Conservation (phyloP, 352 stramenopile species). For the Pythium brassicae region DNA sequence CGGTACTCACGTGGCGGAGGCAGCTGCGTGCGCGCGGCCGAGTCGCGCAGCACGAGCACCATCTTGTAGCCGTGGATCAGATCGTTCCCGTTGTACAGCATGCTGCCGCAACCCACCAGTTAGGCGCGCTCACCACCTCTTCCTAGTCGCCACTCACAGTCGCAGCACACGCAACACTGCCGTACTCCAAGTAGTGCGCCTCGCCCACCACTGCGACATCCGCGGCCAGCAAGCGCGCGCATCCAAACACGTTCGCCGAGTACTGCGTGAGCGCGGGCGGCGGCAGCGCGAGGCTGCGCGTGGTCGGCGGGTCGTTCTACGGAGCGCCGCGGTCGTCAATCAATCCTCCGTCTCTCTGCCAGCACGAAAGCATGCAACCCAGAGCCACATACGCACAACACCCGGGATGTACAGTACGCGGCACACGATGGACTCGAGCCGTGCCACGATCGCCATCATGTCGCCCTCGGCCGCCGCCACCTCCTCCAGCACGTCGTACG, state of each 20-base stretch:
- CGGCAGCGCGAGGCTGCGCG: conserved; percentile 37
- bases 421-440: conserved; percentile 85
- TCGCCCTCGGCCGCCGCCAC: conserved; percentile 79
- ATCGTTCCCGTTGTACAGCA: conserved; percentile 54
- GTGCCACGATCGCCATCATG: conserved; percentile 86
- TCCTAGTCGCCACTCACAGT: background rate
- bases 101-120: conserved; percentile 14
- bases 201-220: conserved; percentile 39
- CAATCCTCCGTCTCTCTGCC: too few species aligned
- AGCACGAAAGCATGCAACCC: background rate
- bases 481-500: conserved; percentile 51
- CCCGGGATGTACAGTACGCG: conserved; percentile 79
- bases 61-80: conserved; percentile 44
- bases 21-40: conserved; percentile 30
- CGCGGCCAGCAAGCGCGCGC: conserved; percentile 29
- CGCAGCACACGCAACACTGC: background rate
- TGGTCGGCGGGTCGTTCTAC: conserved; percentile 79
- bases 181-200: conserved; percentile 54
- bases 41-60: conserved; percentile 64
- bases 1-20: conserved; percentile 25
- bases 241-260: conserved; percentile 68
- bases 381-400: conserved; percentile 27
- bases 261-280: conserved; percentile 76
- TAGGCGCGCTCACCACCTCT: background rate
- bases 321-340: too few species aligned